Conservation (phyloP, 306 rosid genomes). For the Fragaria vesca region DNA sequence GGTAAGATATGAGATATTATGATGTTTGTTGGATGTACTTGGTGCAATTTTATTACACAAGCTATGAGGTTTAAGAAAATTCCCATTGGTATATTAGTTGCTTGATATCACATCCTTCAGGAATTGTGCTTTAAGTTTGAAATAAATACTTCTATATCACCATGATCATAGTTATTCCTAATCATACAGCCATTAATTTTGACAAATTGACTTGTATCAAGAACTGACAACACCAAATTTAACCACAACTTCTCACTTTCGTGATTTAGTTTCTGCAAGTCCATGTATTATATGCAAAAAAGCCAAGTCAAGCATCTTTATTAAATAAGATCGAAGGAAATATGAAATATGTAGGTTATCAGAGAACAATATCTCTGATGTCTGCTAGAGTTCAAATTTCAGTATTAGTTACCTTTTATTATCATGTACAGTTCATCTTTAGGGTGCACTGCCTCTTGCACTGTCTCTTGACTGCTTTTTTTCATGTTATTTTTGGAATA, state of each 20-base stretch:
- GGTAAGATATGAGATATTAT: slow-evolving; percentile 50
- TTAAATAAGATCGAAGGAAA: background rate
- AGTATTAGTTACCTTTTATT: background rate
- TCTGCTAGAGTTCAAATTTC: background rate
- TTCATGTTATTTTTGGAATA: background rate
- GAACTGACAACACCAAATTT: background rate
- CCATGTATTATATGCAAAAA: background rate
- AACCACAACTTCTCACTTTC: background rate
- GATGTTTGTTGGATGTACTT: slow-evolving; percentile 15
- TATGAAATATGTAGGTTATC: background rate
- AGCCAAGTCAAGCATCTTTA: background rate
- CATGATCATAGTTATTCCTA: background rate
- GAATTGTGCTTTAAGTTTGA: slow-evolving; percentile 1
- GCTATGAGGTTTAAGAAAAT: background rate
- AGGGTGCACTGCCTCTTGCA: background rate
- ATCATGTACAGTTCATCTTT: background rate
- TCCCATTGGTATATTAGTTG: background rate
- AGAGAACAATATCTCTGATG: background rate
- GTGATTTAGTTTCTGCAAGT: background rate
- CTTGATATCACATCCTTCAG: background rate
- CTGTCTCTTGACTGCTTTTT: background rate
- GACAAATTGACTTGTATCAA: background rate
- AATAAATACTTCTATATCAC: background rate
- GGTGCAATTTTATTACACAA: background rate
- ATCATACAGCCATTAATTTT: background rate